phyloP scores from a whole-genome alignment of 2,329 filamentous ascomycete species.

The Plectosphaerella sp. region DNA sequence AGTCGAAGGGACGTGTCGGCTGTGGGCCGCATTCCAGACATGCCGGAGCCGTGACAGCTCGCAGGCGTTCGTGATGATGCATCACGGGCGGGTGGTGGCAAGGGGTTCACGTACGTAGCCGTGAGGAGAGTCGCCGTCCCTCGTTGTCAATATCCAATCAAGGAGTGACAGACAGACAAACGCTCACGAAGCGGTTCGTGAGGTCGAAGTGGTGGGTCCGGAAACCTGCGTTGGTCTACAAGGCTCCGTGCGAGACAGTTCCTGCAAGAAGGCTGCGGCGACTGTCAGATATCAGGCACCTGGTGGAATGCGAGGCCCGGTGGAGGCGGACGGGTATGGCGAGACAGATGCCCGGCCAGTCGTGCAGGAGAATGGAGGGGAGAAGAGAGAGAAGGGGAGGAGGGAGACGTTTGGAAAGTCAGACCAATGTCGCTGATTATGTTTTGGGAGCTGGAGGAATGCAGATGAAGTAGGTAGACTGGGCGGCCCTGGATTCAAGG shows the following conservation, averaged over 20 bases:
- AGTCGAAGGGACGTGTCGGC: no score
- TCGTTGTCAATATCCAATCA: constrained; percentile 7
- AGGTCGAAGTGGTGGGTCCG: constrained; percentile 6
- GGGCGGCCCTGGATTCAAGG: no score
- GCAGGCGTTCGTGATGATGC: constrained; percentile 8
- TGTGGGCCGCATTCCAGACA: no score
- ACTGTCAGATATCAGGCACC: not conserved
- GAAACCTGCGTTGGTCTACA: constrained; percentile 7
- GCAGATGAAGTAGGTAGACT: constrained; percentile 9
- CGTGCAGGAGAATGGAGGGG: constrained; percentile 3
- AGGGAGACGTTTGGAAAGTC: constrained; percentile 10
- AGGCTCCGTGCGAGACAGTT: constrained; percentile 9
- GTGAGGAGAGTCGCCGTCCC: constrained; percentile 5
- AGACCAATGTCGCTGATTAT: constrained; percentile 15
- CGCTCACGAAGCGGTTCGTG: constrained; percentile 7
- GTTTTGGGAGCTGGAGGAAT: constrained; percentile 8
- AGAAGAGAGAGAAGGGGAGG: constrained; percentile 8
- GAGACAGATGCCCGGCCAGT: not conserved
- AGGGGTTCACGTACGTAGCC: constrained; percentile 13
- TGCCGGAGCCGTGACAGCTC: no score
- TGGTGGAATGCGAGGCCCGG: not conserved
- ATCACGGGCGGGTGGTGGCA: constrained; percentile 2
- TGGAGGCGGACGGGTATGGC: constrained; percentile 1
- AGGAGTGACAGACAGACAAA: constrained; percentile 9
- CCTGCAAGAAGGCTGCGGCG: constrained; percentile 3